Conservation (phyloP, 441 rosid genomes). For the Corymbia citriodora region DNA sequence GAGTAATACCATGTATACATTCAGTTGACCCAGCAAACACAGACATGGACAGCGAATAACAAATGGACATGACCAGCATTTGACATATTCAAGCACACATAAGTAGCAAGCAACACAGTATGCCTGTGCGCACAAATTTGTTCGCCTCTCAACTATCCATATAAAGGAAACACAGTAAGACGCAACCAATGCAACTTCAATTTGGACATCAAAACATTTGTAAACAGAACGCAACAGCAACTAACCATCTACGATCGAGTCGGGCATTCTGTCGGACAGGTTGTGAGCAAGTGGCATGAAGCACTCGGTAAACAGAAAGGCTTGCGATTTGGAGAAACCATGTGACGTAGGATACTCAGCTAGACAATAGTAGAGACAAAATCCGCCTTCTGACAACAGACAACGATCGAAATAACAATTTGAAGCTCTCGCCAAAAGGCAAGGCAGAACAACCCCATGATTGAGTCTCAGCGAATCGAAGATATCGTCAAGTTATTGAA, state of each 20-base stretch:
- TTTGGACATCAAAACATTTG: neutral
- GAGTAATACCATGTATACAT: neutral
- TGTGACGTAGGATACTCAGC: neutral
- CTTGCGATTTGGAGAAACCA: neutral
- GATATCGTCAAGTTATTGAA: too few relatives aligned
- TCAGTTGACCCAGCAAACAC: neutral
- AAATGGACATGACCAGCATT: neutral
- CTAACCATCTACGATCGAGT: neutral
- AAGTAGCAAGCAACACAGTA: neutral
- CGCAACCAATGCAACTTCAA: neutral
- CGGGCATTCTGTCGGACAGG: fast-evolving
- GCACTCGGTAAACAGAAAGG: neutral
- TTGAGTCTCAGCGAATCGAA: neutral
- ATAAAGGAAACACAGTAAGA: neutral
- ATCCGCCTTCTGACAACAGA: neutral
- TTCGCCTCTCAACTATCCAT: neutral
- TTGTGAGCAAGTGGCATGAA: neutral
- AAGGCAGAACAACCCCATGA: neutral
- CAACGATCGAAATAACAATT: neutral
- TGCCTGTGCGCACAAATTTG: neutral
- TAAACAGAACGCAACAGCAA: neutral
- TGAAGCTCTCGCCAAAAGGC: neutral
- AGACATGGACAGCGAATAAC: neutral
- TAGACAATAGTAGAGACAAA: neutral
- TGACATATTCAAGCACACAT: neutral